phyloP scores from a whole-genome alignment of 768 basidiomycete genomes.

The Phylloporus sp. region DNA sequence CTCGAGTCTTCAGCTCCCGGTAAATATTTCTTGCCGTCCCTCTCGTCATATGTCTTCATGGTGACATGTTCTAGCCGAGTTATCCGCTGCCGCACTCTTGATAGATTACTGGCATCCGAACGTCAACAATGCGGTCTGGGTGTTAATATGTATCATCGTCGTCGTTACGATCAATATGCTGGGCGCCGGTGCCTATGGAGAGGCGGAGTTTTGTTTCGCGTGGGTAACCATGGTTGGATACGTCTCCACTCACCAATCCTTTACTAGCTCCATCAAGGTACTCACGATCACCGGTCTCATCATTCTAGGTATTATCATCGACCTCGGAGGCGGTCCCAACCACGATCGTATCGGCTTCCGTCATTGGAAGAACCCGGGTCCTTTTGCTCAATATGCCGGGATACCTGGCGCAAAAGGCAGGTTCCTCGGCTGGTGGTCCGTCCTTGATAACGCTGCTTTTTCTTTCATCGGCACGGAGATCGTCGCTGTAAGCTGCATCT shows the following conservation, averaged over 20 bases:
- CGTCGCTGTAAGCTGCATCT: constrained; percentile 60
- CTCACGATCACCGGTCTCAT: constrained; percentile 72
- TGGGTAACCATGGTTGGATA: constrained; percentile 20
- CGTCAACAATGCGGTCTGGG: constrained; percentile 71
- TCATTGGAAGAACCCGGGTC: constrained; percentile 87
- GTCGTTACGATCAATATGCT: constrained; percentile 71
- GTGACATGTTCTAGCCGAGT: constrained; percentile 21
- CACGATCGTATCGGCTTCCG: constrained; percentile 58
- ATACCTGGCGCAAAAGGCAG: constrained; percentile 67
- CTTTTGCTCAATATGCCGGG: constrained; percentile 67
- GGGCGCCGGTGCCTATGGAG: constrained; percentile 76
- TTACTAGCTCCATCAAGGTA: constrained; percentile 73
- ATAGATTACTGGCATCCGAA: constrained; percentile 64
- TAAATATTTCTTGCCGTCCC: constrained; percentile 4
- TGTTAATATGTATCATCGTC: constrained; percentile 69
- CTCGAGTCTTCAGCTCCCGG: constrained; percentile 19
- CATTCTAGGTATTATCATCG: constrained; percentile 67
- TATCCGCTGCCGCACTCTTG: constrained; percentile 56
- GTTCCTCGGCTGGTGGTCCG: constrained; percentile 70
- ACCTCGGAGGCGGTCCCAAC: constrained; percentile 83
- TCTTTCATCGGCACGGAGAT: constrained; percentile 94
- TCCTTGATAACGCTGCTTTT: constrained; percentile 85
- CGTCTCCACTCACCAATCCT: not conserved
- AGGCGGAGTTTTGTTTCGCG: constrained; percentile 85
- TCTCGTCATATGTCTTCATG: not conserved